Evolutionary conservation across 257 asterid species (phyloP).

Genomic region (Scutellaria minor): DNA sequence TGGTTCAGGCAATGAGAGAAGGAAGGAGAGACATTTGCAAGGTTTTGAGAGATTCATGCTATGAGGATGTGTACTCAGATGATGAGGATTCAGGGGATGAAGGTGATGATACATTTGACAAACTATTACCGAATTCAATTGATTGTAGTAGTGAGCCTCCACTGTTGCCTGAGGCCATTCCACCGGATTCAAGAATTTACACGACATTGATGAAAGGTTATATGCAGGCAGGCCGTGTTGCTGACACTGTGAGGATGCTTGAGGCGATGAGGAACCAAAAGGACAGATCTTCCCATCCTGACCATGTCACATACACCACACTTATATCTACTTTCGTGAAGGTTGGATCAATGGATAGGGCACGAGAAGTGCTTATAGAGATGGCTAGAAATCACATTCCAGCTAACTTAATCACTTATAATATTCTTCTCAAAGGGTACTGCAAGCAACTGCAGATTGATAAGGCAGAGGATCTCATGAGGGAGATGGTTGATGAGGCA

Average conservation of each 20-base stretch:
- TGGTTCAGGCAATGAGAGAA: conserved; percentile 87
- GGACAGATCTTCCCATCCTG: conserved; percentile 76
- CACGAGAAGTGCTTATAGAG: conserved; percentile 70
- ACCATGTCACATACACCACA: conserved; percentile 91
- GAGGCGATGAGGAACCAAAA: conserved; percentile 89
- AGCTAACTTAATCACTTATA: conserved; percentile 83
- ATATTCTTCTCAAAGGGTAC: conserved; percentile 87
- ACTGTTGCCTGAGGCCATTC: conserved; percentile 49
- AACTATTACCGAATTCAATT: conserved; percentile 69
- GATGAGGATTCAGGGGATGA: conserved; percentile 28
- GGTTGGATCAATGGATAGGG: conserved; percentile 80
- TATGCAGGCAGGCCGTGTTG: conserved; percentile 78
- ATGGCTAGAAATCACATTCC: conserved; percentile 71
- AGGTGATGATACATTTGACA: conserved; percentile 46
- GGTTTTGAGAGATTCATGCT: conserved; percentile 59
- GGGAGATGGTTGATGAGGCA: conserved; percentile 66
- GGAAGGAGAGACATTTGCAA: conserved; percentile 81
- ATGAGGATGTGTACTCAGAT: conserved; percentile 33
- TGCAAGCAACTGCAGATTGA: conserved; percentile 89
- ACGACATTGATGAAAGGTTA: conserved; percentile 97
- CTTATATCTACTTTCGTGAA: conserved; percentile 81
- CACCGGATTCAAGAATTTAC: conserved; percentile 84
- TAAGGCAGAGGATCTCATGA: conserved; percentile 71
- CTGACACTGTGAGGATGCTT: conserved; percentile 84
- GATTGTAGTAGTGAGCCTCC: conserved; percentile 52